A percentile compares a stretch with the other conserved stretches of the same genome.
Evolutionary conservation across 148 eudicot genomes (phyloP).

Genomic region (Vaccinium corymbosum): DNA sequence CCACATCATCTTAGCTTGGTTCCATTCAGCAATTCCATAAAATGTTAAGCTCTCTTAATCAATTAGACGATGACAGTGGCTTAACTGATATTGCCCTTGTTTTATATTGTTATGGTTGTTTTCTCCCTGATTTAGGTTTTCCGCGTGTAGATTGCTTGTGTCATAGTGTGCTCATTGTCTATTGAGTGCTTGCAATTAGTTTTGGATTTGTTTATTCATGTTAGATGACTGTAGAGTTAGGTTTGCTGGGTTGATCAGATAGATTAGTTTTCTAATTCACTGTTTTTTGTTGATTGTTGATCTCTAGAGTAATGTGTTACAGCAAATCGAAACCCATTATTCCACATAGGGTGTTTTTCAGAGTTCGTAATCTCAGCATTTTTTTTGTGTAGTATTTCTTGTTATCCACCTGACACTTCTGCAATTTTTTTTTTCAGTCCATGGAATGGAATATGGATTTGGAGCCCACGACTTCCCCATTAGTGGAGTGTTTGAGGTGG

Average conservation of each 20-base stretch:
- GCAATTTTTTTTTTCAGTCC: constrained; percentile 34
- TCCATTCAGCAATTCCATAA: neutral
- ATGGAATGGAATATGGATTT: constrained; percentile 83
- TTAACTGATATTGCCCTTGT: neutral
- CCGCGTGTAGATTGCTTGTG: neutral
- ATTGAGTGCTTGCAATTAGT: neutral
- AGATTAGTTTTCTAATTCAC: neutral
- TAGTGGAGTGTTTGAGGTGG: constrained; percentile 85
- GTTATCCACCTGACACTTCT: constrained; percentile 3
- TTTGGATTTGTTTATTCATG: neutral
- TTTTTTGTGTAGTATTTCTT: neutral
- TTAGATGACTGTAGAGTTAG: neutral
- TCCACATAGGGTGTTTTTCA: neutral
- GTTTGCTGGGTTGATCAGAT: neutral
- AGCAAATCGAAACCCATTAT: neutral
- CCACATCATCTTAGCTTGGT: neutral
- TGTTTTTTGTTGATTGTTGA: neutral
- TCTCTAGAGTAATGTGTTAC: neutral
- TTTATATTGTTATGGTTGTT: no score
- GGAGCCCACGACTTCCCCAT: constrained; percentile 75
- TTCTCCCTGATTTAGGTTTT: neutral
- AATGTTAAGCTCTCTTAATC: neutral
- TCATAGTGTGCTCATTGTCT: neutral
- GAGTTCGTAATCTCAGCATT: neutral
- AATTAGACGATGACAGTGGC: neutral